phyloP scores from a whole-genome alignment of 108 stramenopile species.

The Skeletonema grethae region DNA sequence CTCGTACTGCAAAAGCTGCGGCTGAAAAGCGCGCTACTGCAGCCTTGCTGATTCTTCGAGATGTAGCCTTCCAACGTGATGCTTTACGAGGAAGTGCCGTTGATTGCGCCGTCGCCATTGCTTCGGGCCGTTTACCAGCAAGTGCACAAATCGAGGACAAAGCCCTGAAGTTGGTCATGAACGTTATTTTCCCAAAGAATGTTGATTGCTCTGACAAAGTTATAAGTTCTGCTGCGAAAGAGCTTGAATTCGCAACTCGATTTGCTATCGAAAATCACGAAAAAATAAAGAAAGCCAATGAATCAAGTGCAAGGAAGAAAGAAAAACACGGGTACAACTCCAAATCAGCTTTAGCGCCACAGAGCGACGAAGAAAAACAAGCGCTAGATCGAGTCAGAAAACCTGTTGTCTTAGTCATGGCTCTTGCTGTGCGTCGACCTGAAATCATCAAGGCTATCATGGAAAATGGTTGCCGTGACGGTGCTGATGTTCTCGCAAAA shows the following conservation, averaged over 20 bases:
- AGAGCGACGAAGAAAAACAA: constrained; percentile 77
- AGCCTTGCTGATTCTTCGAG: constrained; percentile 74
- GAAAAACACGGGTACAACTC: constrained; percentile 42
- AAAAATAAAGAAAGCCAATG: constrained; percentile 49
- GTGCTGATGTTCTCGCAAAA: constrained; percentile 80
- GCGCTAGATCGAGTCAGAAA: constrained; percentile 69
- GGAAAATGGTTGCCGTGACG: constrained; percentile 57
- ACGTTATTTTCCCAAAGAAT: constrained; percentile 77
- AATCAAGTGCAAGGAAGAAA: constrained; percentile 45
- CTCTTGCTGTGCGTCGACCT: constrained; percentile 74
- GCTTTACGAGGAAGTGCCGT: constrained; percentile 57
- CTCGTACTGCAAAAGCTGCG: constrained; percentile 76
- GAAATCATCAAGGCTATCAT: constrained; percentile 79
- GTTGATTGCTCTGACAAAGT: constrained; percentile 59
- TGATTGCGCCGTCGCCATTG: constrained; percentile 73
- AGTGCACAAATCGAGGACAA: constrained; percentile 75
- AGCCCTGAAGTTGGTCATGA: constrained; percentile 87
- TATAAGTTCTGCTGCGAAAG: constrained; percentile 66
- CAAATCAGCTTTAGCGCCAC: constrained; percentile 25
- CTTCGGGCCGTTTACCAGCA: constrained; percentile 73
- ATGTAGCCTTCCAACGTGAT: constrained; percentile 74
- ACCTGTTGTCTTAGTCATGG: constrained; percentile 82
- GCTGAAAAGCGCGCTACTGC: constrained; percentile 87
- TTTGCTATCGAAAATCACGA: constrained; percentile 63
- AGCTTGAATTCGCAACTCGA: constrained; percentile 56